phyloP scores from a whole-genome alignment of 768 basidiomycete genomes.

The Amyloporia xantha region DNA sequence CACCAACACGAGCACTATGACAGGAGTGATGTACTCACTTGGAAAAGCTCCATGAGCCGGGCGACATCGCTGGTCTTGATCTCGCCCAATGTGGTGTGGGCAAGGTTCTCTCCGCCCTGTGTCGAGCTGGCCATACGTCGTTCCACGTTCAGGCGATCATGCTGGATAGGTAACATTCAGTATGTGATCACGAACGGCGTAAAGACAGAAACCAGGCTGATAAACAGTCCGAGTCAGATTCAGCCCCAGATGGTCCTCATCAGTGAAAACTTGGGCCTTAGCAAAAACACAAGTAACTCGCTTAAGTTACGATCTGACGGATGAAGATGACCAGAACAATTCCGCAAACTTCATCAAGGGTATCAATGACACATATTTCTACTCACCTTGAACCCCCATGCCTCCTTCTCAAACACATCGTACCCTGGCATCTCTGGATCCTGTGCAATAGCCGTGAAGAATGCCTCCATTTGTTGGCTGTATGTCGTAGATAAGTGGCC shows the following conservation, averaged over 20 bases:
- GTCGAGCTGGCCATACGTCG: slow-evolving; percentile 46
- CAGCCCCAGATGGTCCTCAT: no score
- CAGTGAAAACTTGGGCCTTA: no score
- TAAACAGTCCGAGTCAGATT: no score
- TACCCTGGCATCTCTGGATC: slow-evolving; percentile 44
- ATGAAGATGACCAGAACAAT: no score
- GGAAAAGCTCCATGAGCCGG: slow-evolving; percentile 79
- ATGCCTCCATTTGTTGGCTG: slow-evolving; percentile 72
- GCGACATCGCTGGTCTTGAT: slow-evolving; percentile 77
- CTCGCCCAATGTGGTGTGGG: slow-evolving; percentile 20
- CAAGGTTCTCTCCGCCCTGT: slow-evolving; percentile 23
- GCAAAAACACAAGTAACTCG: no score
- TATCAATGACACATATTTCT: no score
- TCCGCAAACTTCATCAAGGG: no score
- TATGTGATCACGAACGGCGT: no score
- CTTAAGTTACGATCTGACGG: no score
- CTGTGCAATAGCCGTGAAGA: slow-evolving; percentile 60
- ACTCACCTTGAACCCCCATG: slow-evolving; percentile 70
- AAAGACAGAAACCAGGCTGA: no score
- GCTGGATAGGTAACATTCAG: slow-evolving; percentile 39
- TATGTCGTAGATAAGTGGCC: neutral
- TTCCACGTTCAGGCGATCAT: slow-evolving; percentile 71
- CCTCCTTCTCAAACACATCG: slow-evolving; percentile 67
- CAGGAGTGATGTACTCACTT: slow-evolving; percentile 34
- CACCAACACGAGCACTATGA: neutral